Evolutionary conservation across 2,329 filamentous ascomycete genomes (phyloP).

Genomic region (Aspergillus tubingensis): DNA sequence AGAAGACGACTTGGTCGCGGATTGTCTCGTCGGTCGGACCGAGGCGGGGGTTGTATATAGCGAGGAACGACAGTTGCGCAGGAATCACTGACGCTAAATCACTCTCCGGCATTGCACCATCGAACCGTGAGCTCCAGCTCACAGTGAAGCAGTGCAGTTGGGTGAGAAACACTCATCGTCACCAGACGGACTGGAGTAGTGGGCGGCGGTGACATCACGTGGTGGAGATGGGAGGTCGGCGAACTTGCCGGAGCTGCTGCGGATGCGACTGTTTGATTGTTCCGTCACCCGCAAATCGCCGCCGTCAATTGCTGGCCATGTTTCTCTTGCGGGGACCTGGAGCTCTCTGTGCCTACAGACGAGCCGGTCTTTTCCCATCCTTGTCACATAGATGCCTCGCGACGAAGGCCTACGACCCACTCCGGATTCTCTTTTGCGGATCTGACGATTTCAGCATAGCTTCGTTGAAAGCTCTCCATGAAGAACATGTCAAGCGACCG

Average conservation of each 20-base stretch:
- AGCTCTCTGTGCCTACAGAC: constrained; percentile 27
- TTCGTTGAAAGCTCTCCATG: constrained; percentile 69
- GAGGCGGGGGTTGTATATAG: constrained; percentile 91
- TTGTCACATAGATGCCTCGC: constrained; percentile 28
- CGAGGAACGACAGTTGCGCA: constrained; percentile 83
- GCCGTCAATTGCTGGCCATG: constrained; percentile 24
- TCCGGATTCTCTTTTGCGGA: constrained; percentile 90
- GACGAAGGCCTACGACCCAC: constrained; percentile 52
- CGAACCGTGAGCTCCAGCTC: constrained; percentile 15
- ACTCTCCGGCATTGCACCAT: constrained; percentile 43
- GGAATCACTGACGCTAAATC: constrained; percentile 58
- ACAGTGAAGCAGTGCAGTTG: constrained; percentile 14
- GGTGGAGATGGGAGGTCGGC: constrained; percentile 14
- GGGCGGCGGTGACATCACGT: constrained; percentile 38
- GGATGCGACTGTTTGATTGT: background rate
- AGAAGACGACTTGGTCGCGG: constrained; percentile 87
- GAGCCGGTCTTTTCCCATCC: constrained; percentile 10
- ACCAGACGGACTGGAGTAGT: constrained; percentile 21
- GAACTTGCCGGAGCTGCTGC: constrained; percentile 19
- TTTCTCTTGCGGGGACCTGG: constrained; percentile 25
- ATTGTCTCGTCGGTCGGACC: constrained; percentile 72
- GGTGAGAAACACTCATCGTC: constrained; percentile 1
- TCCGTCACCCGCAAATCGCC: background rate
- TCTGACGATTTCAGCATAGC: constrained; percentile 87
- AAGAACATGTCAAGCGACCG: constrained; percentile 57